These are phyloP conservation scores for Pulveroboletus sp. DNA, from an alignment of 768 basidiomycete genomes.

Conservation along the genomic window DNA sequence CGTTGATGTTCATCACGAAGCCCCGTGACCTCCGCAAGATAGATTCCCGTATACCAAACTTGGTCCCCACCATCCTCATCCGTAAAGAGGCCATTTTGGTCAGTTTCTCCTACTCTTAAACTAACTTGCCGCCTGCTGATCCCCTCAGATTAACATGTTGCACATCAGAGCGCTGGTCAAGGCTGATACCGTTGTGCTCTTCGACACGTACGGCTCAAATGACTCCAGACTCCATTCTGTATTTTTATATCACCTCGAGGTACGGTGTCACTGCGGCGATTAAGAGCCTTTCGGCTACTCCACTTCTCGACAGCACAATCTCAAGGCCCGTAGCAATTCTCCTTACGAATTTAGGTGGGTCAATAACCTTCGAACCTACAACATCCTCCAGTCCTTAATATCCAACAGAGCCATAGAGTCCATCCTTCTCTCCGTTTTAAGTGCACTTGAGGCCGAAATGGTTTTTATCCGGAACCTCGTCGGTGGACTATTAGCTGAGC, in stretches of 20 bases:
- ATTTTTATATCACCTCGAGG: conserved; percentile 85
- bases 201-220: conserved; percentile 86
- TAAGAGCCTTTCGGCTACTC: conserved; percentile 4
- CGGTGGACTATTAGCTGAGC: conserved; percentile 82
- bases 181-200: conserved; percentile 85
- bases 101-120: conserved; percentile 26
- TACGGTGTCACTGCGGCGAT: conserved; percentile 30
- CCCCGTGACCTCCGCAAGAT: conserved; percentile 96
- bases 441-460: conserved; percentile 95
- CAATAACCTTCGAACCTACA: conserved; percentile 16
- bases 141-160: conserved; percentile 76
- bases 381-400: conserved; percentile 15
- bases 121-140: conserved; percentile 11
- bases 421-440: conserved; percentile 84
- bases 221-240: conserved; percentile 84
- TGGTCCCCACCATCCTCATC: conserved; percentile 90
- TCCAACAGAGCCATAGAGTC: conserved; percentile 83
- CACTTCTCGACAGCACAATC: conserved; percentile 60
- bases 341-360: conserved; percentile 86
- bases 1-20: conserved; percentile 39
- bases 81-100: conserved; percentile 86
- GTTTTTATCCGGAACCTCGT: conserved; percentile 89
- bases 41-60: conserved; percentile 89
- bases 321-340: conserved; percentile 64
- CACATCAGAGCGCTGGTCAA: conserved; percentile 95